These are phyloP conservation scores for Boletellus emodensis DNA, from an alignment of 768 basidiomycete species.

Conservation along the genomic window DNA sequence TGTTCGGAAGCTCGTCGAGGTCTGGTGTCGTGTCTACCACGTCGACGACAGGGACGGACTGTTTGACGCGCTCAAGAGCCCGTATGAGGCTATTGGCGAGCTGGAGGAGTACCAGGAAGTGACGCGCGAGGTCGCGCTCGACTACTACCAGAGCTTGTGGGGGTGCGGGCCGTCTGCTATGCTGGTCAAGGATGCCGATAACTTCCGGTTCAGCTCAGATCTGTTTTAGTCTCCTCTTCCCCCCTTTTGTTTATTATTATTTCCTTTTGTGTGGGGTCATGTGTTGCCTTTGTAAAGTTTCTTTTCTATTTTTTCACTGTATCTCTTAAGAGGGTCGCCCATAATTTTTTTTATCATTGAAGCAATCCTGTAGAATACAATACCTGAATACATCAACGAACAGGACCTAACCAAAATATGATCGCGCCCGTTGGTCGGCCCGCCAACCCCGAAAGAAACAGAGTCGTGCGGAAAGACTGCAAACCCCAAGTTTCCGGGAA, in stretches of 20 bases:
- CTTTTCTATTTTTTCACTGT: no score
- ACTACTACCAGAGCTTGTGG: slow-evolving; percentile 27
- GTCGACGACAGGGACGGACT: slow-evolving; percentile 20
- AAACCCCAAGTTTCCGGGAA: neutral
- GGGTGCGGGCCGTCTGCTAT: slow-evolving; percentile 13
- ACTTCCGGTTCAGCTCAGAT: slow-evolving; percentile 3
- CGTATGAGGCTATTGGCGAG: slow-evolving; percentile 25
- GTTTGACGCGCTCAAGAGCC: slow-evolving; percentile 15
- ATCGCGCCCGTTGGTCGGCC: neutral
- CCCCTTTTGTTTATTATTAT: no score
- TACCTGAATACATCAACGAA: neutral
- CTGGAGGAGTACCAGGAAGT: slow-evolving; percentile 19
- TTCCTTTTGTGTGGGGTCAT: neutral
- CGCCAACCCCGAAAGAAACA: no score
- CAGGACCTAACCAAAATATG: neutral
- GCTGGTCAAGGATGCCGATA: slow-evolving; percentile 3
- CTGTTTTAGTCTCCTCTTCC: neutral
- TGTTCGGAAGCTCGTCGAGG: slow-evolving; percentile 21
- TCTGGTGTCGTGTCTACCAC: slow-evolving; percentile 29
- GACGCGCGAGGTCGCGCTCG: slow-evolving; percentile 7
- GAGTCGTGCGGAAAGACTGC: no score
- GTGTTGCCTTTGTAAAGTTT: no score
- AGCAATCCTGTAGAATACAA: slow-evolving; percentile 6
- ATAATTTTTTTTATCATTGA: neutral
- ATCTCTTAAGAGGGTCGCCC: no score